A percentile compares a stretch with the other conserved stretches of the same genome.
These are phyloP conservation scores for Rhynchosporium agropyri DNA, from an alignment of 2,329 filamentous ascomycete genomes.

Conservation along the genomic window DNA sequence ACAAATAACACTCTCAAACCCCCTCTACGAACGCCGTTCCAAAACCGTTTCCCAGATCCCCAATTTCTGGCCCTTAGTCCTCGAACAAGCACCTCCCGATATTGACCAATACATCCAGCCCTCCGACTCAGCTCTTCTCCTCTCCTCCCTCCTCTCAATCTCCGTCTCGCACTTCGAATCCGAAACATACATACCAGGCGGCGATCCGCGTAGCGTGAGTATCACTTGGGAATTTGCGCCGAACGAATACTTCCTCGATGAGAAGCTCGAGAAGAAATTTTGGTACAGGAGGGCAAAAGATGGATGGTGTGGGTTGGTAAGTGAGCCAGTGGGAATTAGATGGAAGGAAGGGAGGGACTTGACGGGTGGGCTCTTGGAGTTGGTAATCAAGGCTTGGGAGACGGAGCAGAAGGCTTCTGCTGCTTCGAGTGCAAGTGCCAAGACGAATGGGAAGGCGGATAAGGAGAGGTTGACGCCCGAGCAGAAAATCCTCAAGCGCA, in stretches of 20 bases:
- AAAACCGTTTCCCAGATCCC: slow-evolving; percentile 71
- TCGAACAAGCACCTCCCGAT: slow-evolving; percentile 83
- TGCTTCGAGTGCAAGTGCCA: neutral
- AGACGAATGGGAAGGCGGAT: slow-evolving; percentile 32
- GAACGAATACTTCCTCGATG: slow-evolving; percentile 83
- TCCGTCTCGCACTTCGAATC: slow-evolving; percentile 82
- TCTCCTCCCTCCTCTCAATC: slow-evolving; percentile 67
- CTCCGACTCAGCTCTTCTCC: slow-evolving; percentile 73
- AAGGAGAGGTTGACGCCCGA: slow-evolving; percentile 48
- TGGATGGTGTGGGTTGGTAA: slow-evolving; percentile 76
- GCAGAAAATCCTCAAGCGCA: slow-evolving; percentile 55
- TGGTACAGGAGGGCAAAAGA: slow-evolving; percentile 74
- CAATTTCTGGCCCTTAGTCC: slow-evolving; percentile 93
- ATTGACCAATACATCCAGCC: slow-evolving; percentile 88
- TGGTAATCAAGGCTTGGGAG: slow-evolving; percentile 70
- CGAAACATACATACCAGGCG: slow-evolving; percentile 49
- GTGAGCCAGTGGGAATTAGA: slow-evolving; percentile 82
- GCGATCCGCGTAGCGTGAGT: slow-evolving; percentile 78
- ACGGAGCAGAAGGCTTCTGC: slow-evolving; percentile 49
- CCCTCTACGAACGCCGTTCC: slow-evolving; percentile 77
- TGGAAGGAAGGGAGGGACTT: slow-evolving; percentile 88
- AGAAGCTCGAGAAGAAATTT: slow-evolving; percentile 85
- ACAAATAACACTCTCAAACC: slow-evolving; percentile 66
- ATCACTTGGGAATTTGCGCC: slow-evolving; percentile 77
- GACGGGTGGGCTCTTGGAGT: slow-evolving; percentile 76